phyloP scores from a whole-genome alignment of 441 rosid species.

The Lepidium campestre region DNA sequence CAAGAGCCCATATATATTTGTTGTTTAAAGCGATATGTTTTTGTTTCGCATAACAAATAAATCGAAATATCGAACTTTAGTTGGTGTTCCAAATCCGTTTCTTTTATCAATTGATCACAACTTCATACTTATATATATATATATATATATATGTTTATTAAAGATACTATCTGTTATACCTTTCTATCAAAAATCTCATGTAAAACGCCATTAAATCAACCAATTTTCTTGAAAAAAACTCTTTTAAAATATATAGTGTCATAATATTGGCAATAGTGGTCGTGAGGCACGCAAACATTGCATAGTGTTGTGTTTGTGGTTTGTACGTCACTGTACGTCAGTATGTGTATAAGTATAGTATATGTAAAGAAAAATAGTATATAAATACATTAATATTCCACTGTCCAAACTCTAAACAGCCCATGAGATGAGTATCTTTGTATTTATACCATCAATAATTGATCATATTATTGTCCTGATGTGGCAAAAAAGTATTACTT shows the following conservation, averaged over 20 bases:
- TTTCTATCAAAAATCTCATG: neutral
- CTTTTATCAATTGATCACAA: no score
- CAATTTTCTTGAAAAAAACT: no score
- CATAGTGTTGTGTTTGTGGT: slow-evolving; percentile 18
- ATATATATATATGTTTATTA: neutral
- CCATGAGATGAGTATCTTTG: slow-evolving; percentile 20
- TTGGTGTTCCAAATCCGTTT: no score
- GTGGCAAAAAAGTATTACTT: neutral
- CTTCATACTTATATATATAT: neutral
- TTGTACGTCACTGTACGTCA: slow-evolving; percentile 14
- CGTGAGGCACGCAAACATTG: slow-evolving; percentile 18
- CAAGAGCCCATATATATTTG: no score
- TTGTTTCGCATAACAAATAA: no score
- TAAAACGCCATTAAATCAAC: neutral
- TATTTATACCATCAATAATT: neutral
- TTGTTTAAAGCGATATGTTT: no score
- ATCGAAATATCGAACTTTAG: no score
- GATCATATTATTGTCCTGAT: neutral
- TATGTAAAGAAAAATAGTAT: neutral
- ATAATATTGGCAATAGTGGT: neutral
- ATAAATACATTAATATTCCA: slow-evolving; percentile 12
- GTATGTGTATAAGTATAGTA: neutral
- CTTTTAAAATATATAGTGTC: no score
- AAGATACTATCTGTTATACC: neutral
- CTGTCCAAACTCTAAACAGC: neutral